Evolutionary conservation across 345 rosid species (phyloP), one percentile per base, ranked within the genome.

Genomic region (Bruguiera gymnorhiza): DNA sequence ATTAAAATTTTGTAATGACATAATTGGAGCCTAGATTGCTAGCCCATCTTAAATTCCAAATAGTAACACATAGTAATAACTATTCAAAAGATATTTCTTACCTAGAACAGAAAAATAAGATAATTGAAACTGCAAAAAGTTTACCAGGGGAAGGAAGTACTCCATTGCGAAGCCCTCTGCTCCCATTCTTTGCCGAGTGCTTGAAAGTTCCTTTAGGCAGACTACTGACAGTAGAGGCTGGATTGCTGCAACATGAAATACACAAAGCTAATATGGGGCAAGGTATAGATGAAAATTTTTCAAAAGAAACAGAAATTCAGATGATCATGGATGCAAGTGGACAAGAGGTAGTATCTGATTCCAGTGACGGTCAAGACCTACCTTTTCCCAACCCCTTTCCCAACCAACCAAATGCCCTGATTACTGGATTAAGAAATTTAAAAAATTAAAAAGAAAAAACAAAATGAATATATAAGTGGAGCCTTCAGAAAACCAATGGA

Each of bases 121-220:
- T 57, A 68, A 54, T 31, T 31, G 58, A 43, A 63, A 71, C 50
- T 60, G 23, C 29, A 69, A 71, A 23, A 53, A 68, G 21, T 68
- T 78, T 80, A 86, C 94, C 91, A 68, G 81, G 59, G 65, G 68
- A 34, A 59, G 62, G 70, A 39, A 32, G 57, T n/a, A 43, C 50
- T 78, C 74, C 77, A 30, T 78, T 57, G 51, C 56, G 65, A 52
- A 78, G 53, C 68, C 74, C 79, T 54, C 67, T 52, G 13, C 19
- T 76, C 67, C 75, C 80, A 75, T 66, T 77, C 68, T 76, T 77
- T 30, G 69, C 59, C 65, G 66, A 69, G 51, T 62, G 30, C 71
- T 61, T 65, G 23, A 36, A 30, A 50, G 73, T 66, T 62, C 66
- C 80, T 58, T 67, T 69, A 43, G 50, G 50, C 26, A 63, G 73